Base-by-base conservation (phyloP, 345 rosid species). In the Heritiera fomes region DNA sequence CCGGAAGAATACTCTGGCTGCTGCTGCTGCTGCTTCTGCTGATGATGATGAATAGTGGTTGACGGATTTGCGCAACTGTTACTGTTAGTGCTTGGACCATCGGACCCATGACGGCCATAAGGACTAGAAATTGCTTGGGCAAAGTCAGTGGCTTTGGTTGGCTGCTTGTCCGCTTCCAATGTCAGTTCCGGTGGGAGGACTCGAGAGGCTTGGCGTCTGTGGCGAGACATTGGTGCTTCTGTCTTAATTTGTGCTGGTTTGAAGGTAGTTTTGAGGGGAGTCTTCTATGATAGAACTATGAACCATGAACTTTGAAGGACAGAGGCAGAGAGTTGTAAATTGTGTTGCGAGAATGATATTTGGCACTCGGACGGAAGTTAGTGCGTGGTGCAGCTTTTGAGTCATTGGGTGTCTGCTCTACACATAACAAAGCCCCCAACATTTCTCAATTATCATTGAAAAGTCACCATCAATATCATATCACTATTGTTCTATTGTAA, bases 191-290 rank as follows among this genome's bases (percentile, higher is more conserved):
- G 78, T 62, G 71, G 78, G 45, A 75, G 70, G 46, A 75, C 71
- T 60, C 56, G 78, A 47, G 78, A 75, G 53, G 78, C 71, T 75
- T 75, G 78, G 59, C 78, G 78, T 46, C 58, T 60, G 20, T 75
- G 78, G 5, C 78, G 45, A 10, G 78, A 62, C 78, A 62, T 75
- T 15, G 72, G 60, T 71, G n/a, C 46, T 5, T 69, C 32, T 45
- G 10, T 41, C 34, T n/a, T 23, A 3, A 3, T 34, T 76, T 64
- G 60, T 58, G 7, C 38, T 34, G 38, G 38, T 8, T 13, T 4
- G 5, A 18, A 15, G 4, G 17, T 28, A 11, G 65, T 5, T 17
- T 62, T 11, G 17, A 30, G 17, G 15, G 4, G 17, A 56, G 61
- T 18, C 0, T 58, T 58, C 7, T 20, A 58, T 7, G 18, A 18